phyloP scores from a whole-genome alignment of 768 basidiomycete species.

The Mycena alexandri region DNA sequence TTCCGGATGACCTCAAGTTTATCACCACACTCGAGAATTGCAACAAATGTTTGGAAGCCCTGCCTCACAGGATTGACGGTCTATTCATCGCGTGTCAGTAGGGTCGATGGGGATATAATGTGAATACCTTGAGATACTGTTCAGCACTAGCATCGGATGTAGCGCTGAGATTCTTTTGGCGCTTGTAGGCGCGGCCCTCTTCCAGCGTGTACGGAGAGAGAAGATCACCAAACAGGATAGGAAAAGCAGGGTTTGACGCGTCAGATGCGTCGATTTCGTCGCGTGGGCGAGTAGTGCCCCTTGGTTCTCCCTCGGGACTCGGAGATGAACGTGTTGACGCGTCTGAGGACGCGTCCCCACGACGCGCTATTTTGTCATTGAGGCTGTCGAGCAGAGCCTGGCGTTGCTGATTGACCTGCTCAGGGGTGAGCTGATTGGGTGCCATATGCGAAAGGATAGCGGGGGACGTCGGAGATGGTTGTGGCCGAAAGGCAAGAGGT shows the following conservation, averaged over 20 bases:
- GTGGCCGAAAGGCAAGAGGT: no score
- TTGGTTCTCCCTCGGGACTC: no score
- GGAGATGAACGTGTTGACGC: no score
- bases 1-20: not conserved
- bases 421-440: no score
- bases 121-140: not conserved
- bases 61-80: conserved; percentile 10
- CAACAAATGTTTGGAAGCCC: not conserved
- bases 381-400: no score
- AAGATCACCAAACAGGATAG: not conserved
- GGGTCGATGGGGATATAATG: not conserved
- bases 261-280: not conserved
- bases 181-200: conserved; percentile 14
- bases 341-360: not conserved
- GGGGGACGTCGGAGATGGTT: no score
- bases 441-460: no score
- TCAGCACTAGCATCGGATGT: conserved; percentile 4
- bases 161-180: conserved; percentile 2
- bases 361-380: no score
- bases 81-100: not conserved
- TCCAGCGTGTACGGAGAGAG: conserved; percentile 4
- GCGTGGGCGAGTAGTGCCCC: not conserved
- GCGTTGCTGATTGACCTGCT: no score
- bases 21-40: conserved; percentile 9
- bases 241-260: no score